phyloP scores from a whole-genome alignment of 225 moss, liverwort and hornwort species.

The Physcomitrium patens region DNA sequence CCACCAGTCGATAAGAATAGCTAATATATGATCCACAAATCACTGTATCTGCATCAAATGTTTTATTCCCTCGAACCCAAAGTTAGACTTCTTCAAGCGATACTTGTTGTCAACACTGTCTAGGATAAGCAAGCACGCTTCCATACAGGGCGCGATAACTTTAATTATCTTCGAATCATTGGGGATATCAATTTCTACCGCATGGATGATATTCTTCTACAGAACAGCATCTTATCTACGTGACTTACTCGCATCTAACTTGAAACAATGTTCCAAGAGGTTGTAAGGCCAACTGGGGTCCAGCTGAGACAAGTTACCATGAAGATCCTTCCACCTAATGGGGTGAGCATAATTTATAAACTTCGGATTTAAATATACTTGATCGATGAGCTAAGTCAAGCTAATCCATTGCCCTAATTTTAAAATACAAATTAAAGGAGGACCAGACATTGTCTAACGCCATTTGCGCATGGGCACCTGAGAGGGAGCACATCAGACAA shows the following conservation, averaged over 20 bases:
- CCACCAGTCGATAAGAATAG: neutral
- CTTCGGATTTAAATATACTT: no score
- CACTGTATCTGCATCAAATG: neutral
- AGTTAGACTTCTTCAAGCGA: neutral
- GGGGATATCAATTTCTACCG: neutral
- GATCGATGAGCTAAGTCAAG: neutral
- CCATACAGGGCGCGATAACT: neutral
- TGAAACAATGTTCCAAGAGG: neutral
- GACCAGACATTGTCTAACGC: neutral
- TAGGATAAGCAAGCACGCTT: neutral
- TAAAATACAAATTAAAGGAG: neutral
- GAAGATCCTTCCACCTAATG: neutral
- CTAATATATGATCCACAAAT: neutral
- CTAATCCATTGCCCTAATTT: neutral
- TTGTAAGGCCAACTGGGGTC: neutral
- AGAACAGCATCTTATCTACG: no score
- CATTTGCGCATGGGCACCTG: neutral
- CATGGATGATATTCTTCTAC: neutral
- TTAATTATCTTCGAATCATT: neutral
- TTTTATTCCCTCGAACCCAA: constrained; percentile 8
- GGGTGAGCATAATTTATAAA: neutral
- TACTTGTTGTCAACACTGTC: neutral
- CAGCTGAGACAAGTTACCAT: neutral
- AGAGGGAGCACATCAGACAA: neutral
- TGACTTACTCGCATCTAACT: neutral